These are phyloP conservation scores for Nyctanthes arbortristis DNA, from an alignment of 257 asterid genomes.

Conservation along the genomic window DNA sequence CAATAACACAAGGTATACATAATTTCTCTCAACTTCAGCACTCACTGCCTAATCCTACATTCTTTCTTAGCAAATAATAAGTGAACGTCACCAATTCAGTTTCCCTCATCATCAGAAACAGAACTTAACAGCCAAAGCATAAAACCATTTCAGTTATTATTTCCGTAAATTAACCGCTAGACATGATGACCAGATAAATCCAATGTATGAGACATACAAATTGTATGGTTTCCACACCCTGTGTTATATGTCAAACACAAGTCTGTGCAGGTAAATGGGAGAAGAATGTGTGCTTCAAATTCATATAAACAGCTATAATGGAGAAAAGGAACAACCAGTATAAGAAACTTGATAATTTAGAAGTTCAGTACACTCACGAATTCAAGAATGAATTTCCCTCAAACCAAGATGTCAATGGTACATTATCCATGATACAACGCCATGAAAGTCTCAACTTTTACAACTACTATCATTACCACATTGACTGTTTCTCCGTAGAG, in stretches of 20 bases:
- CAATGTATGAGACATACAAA: neutral
- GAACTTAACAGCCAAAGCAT: neutral
- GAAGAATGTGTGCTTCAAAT: neutral
- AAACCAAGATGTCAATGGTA: neutral
- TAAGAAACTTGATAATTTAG: neutral
- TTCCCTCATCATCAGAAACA: too few relatives aligned
- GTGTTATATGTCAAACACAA: too few relatives aligned
- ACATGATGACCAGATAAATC: neutral
- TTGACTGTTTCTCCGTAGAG: constrained; percentile 34
- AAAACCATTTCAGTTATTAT: neutral
- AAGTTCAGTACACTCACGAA: neutral
- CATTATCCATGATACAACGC: constrained; percentile 1
- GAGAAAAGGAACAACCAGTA: neutral
- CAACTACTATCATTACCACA: constrained; percentile 36
- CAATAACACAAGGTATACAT: too few relatives aligned
- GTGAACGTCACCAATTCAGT: neutral
- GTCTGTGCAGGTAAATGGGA: too few relatives aligned
- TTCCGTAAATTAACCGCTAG: neutral
- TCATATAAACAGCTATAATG: neutral
- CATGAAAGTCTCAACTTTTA: constrained; percentile 17
- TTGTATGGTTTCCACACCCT: too few relatives aligned
- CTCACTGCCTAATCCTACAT: too few relatives aligned
- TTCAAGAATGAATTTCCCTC: neutral
- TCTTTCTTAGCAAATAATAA: neutral
- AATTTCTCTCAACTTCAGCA: neutral